A percentile compares a stretch with the other conserved stretches of the same genome.
These are phyloP conservation scores for Torrubiellomyces zombiae DNA, from an alignment of 2,329 filamentous ascomycete genomes.

Conservation along the genomic window DNA sequence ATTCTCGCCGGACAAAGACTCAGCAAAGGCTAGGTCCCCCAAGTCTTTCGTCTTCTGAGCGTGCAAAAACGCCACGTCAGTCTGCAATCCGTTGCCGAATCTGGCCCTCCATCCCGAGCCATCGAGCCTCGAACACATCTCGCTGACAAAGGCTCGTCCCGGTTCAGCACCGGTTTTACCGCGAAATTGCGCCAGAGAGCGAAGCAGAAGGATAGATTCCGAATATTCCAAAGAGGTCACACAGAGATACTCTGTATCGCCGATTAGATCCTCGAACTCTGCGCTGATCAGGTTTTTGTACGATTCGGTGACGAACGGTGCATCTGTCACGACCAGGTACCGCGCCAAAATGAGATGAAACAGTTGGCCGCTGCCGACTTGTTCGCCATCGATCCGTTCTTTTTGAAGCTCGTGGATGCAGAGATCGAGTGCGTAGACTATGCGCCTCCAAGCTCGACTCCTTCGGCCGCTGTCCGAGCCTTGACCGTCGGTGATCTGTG, in stretches of 20 bases:
- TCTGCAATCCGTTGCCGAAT: slow-evolving; percentile 20
- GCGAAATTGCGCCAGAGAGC: slow-evolving; percentile 29
- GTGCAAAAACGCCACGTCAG: slow-evolving; percentile 32
- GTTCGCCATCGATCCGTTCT: too few relatives aligned
- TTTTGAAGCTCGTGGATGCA: slow-evolving; percentile 7
- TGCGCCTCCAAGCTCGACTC: slow-evolving; percentile 8
- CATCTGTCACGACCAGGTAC: slow-evolving; percentile 9
- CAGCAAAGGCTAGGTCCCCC: slow-evolving; percentile 36
- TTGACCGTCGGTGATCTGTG: slow-evolving; percentile 7
- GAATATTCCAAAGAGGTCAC: slow-evolving; percentile 11
- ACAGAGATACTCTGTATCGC: too few relatives aligned
- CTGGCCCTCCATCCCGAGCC: slow-evolving; percentile 14
- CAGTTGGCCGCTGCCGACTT: neutral
- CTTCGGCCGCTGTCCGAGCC: too few relatives aligned
- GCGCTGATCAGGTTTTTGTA: slow-evolving; percentile 6
- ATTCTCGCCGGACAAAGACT: slow-evolving; percentile 18
- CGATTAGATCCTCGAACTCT: slow-evolving; percentile 10
- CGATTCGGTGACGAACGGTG: slow-evolving; percentile 2
- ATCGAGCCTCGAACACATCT: slow-evolving; percentile 24
- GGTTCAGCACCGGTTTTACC: slow-evolving; percentile 23
- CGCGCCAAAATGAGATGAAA: slow-evolving; percentile 12
- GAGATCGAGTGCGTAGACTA: slow-evolving; percentile 11
- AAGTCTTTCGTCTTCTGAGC: slow-evolving; percentile 36
- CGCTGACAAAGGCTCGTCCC: slow-evolving; percentile 18
- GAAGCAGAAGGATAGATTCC: slow-evolving; percentile 21